phyloP scores from a whole-genome alignment of 257 asterid species.

The Scutellaria baicalensis region DNA sequence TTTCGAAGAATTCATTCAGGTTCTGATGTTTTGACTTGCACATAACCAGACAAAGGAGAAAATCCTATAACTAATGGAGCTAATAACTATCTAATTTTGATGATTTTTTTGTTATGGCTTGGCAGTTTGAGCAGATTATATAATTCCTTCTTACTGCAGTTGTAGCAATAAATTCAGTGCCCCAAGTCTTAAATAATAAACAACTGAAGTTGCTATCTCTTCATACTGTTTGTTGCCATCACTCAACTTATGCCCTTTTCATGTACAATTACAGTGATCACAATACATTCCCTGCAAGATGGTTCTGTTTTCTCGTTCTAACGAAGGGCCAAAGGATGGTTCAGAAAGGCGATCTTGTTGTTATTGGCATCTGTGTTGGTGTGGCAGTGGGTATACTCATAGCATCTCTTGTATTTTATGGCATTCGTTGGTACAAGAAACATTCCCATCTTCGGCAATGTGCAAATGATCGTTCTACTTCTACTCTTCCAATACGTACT shows the following conservation, averaged over 20 bases:
- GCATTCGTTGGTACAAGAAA: slow-evolving; percentile 63
- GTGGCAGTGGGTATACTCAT: slow-evolving; percentile 64
- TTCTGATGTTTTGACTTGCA: background rate
- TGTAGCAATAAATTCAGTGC: background rate
- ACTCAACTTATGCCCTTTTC: background rate
- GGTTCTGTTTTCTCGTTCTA: slow-evolving; percentile 33
- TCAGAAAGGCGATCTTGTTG: slow-evolving; percentile 56
- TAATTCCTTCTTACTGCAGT: background rate
- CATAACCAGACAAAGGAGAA: background rate
- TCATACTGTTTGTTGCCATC: background rate
- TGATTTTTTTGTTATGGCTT: background rate
- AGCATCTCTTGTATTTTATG: slow-evolving; percentile 58
- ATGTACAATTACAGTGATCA: slow-evolving; percentile 24
- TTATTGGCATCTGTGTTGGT: slow-evolving; percentile 80
- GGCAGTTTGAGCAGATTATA: background rate
- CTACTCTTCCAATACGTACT: slow-evolving; percentile 74
- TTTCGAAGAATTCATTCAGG: background rate
- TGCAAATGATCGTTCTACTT: slow-evolving; percentile 41
- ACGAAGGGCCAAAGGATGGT: slow-evolving; percentile 54
- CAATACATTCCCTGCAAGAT: slow-evolving; percentile 38
- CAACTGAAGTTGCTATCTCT: background rate
- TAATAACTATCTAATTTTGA: background rate
- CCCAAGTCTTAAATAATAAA: background rate
- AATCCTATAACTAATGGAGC: background rate
- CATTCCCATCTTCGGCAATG: slow-evolving; percentile 33